Evolutionary conservation across 208 protist genomes (phyloP), one percentile per base, ranked within the genome.

Genomic region (Leishmania guyanensis): DNA sequence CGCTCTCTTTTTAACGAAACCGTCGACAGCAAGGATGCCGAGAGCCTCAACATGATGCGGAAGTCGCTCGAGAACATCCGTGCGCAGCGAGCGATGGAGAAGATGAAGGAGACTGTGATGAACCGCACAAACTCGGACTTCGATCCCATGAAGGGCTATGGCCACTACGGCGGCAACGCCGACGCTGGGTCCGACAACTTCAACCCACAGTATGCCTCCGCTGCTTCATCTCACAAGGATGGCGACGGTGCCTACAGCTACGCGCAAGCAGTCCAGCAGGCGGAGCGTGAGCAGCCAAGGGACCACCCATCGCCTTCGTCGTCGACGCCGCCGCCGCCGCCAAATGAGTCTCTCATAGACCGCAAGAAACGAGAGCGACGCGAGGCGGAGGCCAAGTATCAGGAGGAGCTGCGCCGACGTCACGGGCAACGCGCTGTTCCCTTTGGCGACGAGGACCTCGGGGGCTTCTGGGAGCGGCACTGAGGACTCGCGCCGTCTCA

Each of bases 1-100:
- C 91, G 92, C 26, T 91, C 87, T 6, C 80, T 96, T 6, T 97
- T 96, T 76, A 89, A 96, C 74, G 85, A 90, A 48, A 73, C 84
- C 10, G 89, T 93, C 0, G 92, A 94, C 76, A 87, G 89, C 76
- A 92, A 96, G 84, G 93, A 97, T 69, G 91, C 88, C 12, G 81
- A 91, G 74, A 94, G 87, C 72, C 84, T 97, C 33, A 95, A 95
- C 86, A 92, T 90, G 89, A 90, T 96, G 89, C 91, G 94, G 77
- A 88, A 95, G 87, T 95, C 92, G 26, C 83, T 98, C 29, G 93
- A 98, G 83, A 96, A 94, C 83, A 95, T 96, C 36, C 89, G 90
- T 26, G 89, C 91, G 33, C 90, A 93, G 84, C 88, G 92, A 2
- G 89, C 88, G 33, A 95, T 93, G 89, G 91, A 95, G 65, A 94